Evolutionary conservation across 352 stramenopile species (phyloP), one percentile per base, ranked within the genome.

Genomic region (Globisporangium cederbergense): DNA sequence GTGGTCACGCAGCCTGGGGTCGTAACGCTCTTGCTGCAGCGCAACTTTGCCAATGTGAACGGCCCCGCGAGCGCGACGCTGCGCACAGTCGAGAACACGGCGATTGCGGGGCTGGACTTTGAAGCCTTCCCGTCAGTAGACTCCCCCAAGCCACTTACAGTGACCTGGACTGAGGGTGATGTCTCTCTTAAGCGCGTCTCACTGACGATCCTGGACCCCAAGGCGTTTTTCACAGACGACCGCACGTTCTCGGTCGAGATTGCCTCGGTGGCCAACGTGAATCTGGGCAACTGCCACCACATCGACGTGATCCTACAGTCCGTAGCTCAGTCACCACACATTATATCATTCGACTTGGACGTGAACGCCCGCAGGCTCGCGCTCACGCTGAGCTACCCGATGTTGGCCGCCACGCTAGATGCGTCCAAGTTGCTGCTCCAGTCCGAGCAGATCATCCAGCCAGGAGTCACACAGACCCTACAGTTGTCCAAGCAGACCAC

Each of bases 211-310:
- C 51, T 84, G 8, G 60, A 71, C 4, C 78, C 81, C 0, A 52
- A 59, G 11, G 61, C 28, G 43, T 87, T 83, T 22, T 82, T 83
- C 47, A 66, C 68, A 2, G 63, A 64, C 3, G 52, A 59, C 3
- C 77, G 78, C 4, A 77, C 66, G 13, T 86, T 92, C 20, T 77
- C 67, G 46, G 49, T 92, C 14, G 74, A 86, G 60, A 74, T 92
- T 16, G 64, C 62, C 20, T 65, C 49, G n/a, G 70, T 81, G n/a
- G 71, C 22, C 42, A 78, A 78, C 20, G 71, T 81, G 22, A 67
- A 55, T 2, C 49, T 92, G 22, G 83, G 81, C 4, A 66, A 82
- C 16, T 92, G 83, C 58, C 69, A 88, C 42, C 38, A 28, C 0
- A 38, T 76, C 10, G 63, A 82, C 28, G 63, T 91, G 20, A 43